These are phyloP conservation scores for Mycosphaerella sp. DNA, from an alignment of 2,329 filamentous ascomycete species.

Conservation along the genomic window DNA sequence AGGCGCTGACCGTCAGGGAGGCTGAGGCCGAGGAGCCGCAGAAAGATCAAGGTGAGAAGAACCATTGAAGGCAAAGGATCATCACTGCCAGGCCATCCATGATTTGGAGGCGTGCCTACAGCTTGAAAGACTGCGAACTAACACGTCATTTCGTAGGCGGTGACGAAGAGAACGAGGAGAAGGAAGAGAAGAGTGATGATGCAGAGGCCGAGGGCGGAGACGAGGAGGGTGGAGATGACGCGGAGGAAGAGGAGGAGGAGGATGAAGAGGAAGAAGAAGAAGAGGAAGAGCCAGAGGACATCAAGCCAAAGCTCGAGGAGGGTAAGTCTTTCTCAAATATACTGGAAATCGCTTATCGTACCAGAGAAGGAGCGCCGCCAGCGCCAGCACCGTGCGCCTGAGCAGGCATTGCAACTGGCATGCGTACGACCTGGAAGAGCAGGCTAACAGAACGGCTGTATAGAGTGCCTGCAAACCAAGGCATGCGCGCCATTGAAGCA, in stretches of 20 bases:
- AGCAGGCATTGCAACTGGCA: neutral
- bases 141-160: conserved; percentile 14
- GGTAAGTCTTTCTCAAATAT: conserved; percentile 53
- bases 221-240: conserved; percentile 51
- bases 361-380: neutral
- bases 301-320: conserved; percentile 84
- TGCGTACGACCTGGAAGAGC: neutral
- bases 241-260: conserved; percentile 60
- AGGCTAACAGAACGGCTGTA: conserved; percentile 11
- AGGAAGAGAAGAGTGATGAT: conserved; percentile 36
- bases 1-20: conserved; percentile 57
- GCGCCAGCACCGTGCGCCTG: neutral
- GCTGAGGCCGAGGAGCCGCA: conserved; percentile 55
- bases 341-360: neutral
- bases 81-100: neutral
- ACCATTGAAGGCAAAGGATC: conserved; percentile 6
- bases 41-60: conserved; percentile 37
- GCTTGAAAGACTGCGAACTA: neutral
- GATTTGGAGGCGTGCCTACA: conserved; percentile 9
- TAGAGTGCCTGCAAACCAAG: conserved; percentile 85
- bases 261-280: conserved; percentile 77
- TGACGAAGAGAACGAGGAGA: conserved; percentile 37
- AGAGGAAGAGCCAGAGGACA: conserved; percentile 74
- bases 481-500: conserved; percentile 86
- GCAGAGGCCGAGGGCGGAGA: conserved; percentile 41